These are phyloP conservation scores for Russula abietina DNA, from an alignment of 768 basidiomycete genomes.

Conservation along the genomic window DNA sequence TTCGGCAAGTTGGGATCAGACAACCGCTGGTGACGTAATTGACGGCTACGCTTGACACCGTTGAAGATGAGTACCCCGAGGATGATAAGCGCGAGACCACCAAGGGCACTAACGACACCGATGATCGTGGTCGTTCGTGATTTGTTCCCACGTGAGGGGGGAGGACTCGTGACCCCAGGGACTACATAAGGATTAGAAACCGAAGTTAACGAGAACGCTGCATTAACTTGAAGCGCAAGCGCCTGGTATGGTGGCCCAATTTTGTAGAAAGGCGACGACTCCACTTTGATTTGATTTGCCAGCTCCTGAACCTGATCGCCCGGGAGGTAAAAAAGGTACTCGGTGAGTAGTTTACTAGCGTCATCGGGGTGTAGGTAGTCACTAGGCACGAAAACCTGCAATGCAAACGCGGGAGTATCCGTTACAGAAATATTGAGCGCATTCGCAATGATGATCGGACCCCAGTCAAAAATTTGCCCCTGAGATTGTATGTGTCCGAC, in stretches of 20 bases:
- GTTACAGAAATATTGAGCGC: slow-evolving; percentile 39
- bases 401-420: slow-evolving; percentile 45
- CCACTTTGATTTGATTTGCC: slow-evolving; percentile 55
- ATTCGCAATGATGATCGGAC: slow-evolving; percentile 46
- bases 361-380: slow-evolving; percentile 48
- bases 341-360: slow-evolving; percentile 49
- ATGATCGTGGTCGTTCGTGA: slow-evolving; percentile 81
- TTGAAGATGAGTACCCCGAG: slow-evolving; percentile 68
- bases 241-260: slow-evolving; percentile 40
- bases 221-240: slow-evolving; percentile 65
- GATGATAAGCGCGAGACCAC: slow-evolving; percentile 67
- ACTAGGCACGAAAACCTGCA: slow-evolving; percentile 64
- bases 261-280: slow-evolving; percentile 60
- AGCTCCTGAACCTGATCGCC: slow-evolving; percentile 48
- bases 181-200: slow-evolving; percentile 37
- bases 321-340: slow-evolving; percentile 70
- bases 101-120: slow-evolving; percentile 80
- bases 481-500: slow-evolving; percentile 48
- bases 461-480: slow-evolving; percentile 71
- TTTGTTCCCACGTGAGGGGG: slow-evolving; percentile 34
- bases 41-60: slow-evolving; percentile 58
- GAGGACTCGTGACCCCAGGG: slow-evolving; percentile 12
- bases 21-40: slow-evolving; percentile 65
- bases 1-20: slow-evolving; percentile 42
- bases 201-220: slow-evolving; percentile 52